These are phyloP conservation scores for Syncephalastrum sp. DNA, from an alignment of 371 early-diverging fungal species.

Conservation along the genomic window DNA sequence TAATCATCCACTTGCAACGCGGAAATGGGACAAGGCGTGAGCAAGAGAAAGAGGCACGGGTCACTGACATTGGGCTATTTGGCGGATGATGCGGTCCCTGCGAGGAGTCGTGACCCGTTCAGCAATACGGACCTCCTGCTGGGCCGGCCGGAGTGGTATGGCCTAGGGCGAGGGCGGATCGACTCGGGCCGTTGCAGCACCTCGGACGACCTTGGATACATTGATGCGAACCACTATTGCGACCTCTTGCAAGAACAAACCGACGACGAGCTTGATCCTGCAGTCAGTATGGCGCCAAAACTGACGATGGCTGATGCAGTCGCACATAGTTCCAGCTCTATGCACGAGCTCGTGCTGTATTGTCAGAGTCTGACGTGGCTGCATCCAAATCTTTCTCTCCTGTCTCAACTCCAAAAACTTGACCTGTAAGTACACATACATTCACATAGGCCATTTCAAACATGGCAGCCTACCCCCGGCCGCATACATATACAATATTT, in stretches of 20 bases:
- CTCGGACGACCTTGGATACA: constrained; percentile 28
- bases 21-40: constrained; percentile 15
- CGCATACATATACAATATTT: not conserved
- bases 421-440: constrained; percentile 5
- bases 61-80: constrained; percentile 13
- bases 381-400: not conserved
- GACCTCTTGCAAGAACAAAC: constrained; percentile 1
- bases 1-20: not conserved
- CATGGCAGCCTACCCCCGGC: too few species aligned
- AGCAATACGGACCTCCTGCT: constrained; percentile 9
- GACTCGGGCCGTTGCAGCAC: constrained; percentile 10
- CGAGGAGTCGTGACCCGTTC: not conserved
- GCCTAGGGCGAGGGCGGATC: constrained; percentile 9
- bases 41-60: constrained; percentile 3
- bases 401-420: constrained; percentile 1
- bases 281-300: constrained; percentile 3
- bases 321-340: constrained; percentile 10
- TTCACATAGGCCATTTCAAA: too few species aligned
- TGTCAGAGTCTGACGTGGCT: constrained; percentile 5
- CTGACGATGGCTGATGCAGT: constrained; percentile 9
- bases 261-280: constrained; percentile 5
- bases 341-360: constrained; percentile 12
- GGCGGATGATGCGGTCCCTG: not conserved
- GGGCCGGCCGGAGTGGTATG: constrained; percentile 13
- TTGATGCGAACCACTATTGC: constrained; percentile 42